Percentiles rank a stretch among this genome's conserved stretches.
Evolutionary conservation across 257 asterid species (phyloP).

Genomic region (Ajuga chamaepitys): DNA sequence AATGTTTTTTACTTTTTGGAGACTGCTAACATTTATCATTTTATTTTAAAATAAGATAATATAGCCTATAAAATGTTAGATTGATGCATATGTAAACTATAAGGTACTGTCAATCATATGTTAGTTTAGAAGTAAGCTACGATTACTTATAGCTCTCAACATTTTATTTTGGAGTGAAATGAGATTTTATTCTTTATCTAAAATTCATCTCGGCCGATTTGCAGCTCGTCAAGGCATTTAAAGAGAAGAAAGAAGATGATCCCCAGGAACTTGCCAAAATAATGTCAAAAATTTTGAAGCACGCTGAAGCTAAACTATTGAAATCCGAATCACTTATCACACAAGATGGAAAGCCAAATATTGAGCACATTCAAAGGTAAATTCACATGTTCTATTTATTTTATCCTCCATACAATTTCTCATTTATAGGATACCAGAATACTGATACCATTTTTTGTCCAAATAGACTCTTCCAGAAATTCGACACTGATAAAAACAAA

Average conservation of each 20-base stretch:
- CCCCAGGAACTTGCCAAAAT: conserved; percentile 26
- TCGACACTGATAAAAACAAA: conserved; percentile 22
- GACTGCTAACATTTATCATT: no score
- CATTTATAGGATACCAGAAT: background rate
- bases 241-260: conserved; percentile 27
- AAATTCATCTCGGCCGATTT: no score
- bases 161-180: no score
- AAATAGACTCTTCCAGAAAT: conserved; percentile 40
- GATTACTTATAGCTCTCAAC: background rate
- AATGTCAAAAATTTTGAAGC: conserved; percentile 39
- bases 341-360: conserved; percentile 42
- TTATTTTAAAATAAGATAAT: no score
- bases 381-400: background rate
- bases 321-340: conserved; percentile 33
- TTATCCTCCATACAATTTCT: background rate
- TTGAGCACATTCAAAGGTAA: conserved; percentile 33
- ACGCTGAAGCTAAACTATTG: conserved; percentile 33
- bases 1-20: no score
- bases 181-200: no score
- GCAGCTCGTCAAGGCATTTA: conserved; percentile 26
- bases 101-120: no score
- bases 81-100: no score
- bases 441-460: background rate
- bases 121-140: no score
- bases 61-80: no score